These are phyloP conservation scores for Kentomonas sorsogonicus DNA, from an alignment of 208 protist genomes.

Conservation along the genomic window DNA sequence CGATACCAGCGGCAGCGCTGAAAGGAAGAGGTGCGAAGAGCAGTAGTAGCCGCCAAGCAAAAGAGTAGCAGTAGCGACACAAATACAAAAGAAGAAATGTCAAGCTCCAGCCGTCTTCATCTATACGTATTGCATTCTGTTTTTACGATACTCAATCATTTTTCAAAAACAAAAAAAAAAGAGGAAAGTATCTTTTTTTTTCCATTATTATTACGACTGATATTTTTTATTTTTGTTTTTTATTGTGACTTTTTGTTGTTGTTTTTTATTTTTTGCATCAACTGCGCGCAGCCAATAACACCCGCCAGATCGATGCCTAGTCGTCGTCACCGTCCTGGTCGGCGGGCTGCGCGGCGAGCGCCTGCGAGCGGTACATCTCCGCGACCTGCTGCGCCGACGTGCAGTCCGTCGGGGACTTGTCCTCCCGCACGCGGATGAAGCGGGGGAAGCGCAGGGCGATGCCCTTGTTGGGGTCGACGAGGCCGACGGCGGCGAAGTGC, in stretches of 20 bases:
- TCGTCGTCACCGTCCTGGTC: slow-evolving; percentile 21
- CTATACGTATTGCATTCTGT: too few species aligned
- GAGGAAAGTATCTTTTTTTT: too few species aligned
- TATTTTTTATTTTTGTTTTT: neutral
- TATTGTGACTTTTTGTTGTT: neutral
- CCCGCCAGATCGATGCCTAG: neutral
- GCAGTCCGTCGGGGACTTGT: slow-evolving; percentile 94
- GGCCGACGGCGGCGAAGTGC: slow-evolving; percentile 92
- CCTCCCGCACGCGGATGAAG: slow-evolving; percentile 96
- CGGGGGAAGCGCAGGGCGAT: slow-evolving; percentile 98
- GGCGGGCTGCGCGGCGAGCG: slow-evolving; percentile 45
- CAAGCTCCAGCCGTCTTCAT: too few species aligned
- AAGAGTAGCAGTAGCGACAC: too few species aligned
- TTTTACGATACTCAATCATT: too few species aligned
- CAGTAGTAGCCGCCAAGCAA: too few species aligned
- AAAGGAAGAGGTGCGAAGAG: too few species aligned
- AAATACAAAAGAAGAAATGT: too few species aligned
- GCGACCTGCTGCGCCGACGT: slow-evolving; percentile 92
- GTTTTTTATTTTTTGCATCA: neutral
- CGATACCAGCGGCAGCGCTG: too few species aligned
- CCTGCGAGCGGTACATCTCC: slow-evolving; percentile 87
- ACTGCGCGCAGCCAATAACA: neutral
- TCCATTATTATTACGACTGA: too few species aligned
- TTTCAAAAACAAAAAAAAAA: too few species aligned
- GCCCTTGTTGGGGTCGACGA: slow-evolving; percentile 88